Conservation (phyloP, 257 asterid species). For the Solanum sejunctum region DNA sequence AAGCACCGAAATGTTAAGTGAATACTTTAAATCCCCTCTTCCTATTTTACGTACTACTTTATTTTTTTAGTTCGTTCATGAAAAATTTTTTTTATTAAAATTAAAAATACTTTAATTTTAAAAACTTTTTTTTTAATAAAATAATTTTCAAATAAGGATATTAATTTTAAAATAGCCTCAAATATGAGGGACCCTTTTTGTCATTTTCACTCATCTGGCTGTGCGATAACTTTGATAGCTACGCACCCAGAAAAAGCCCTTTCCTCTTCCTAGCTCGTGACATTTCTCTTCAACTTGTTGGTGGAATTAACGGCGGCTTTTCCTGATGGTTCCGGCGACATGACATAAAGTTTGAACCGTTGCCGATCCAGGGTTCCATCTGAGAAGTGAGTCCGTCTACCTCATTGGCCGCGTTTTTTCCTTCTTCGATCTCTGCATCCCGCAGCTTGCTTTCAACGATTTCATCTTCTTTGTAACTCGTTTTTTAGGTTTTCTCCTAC, state of each 20-base stretch:
- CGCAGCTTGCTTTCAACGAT: neutral
- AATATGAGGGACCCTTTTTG: neutral
- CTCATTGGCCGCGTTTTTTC: neutral
- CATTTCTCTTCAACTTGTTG: neutral
- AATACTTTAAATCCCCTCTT: neutral
- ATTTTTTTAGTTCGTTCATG: too few relatives aligned
- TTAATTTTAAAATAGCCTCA: neutral
- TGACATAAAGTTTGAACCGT: neutral
- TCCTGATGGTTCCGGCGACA: slow-evolving; percentile 7
- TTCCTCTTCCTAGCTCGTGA: neutral
- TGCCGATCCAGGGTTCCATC: slow-evolving; percentile 12
- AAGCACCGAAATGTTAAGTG: neutral
- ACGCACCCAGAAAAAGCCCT: neutral
- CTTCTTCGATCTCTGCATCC: slow-evolving; percentile 24
- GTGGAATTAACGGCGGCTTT: slow-evolving; percentile 4
- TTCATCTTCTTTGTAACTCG: neutral
- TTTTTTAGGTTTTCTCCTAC: slow-evolving; percentile 6
- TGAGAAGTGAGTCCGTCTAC: neutral
- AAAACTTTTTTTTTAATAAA: too few relatives aligned
- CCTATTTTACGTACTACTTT: too few relatives aligned
- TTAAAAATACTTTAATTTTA: too few relatives aligned
- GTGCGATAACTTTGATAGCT: neutral
- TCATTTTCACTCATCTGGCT: neutral
- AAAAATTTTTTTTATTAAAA: too few relatives aligned
- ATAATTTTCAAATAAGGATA: neutral